Conservation (phyloP, 305 asterid genomes). For the Solanum hybrid region DNA sequence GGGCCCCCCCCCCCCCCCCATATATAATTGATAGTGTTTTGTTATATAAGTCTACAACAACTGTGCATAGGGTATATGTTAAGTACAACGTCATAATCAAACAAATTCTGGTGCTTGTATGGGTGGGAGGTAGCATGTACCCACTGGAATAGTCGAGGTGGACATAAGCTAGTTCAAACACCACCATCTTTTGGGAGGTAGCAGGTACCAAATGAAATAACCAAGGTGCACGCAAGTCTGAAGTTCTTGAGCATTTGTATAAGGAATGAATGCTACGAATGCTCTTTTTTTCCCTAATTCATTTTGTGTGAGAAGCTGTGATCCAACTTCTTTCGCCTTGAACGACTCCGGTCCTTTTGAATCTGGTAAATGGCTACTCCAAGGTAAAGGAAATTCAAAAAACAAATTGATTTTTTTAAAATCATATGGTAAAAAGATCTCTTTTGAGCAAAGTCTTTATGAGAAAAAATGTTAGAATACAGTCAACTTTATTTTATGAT, state of each 20-base stretch:
- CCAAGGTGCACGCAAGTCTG: neutral
- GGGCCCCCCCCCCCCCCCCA: no score
- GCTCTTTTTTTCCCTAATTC: no score
- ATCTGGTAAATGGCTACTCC: neutral
- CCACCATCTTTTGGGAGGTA: neutral
- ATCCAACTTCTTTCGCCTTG: no score
- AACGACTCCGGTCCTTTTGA: neutral
- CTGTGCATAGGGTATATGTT: slow-evolving; percentile 55
- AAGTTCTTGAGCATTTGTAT: neutral
- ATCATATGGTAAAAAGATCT: neutral
- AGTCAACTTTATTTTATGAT: neutral
- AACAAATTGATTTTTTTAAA: neutral
- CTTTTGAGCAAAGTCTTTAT: neutral
- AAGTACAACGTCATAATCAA: neutral
- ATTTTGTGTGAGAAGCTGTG: no score
- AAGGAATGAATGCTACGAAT: no score
- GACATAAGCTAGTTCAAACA: neutral
- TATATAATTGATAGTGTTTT: slow-evolving; percentile 46
- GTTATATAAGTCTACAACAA: slow-evolving; percentile 44
- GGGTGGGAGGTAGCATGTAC: neutral
- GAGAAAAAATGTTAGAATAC: neutral
- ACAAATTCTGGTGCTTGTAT: neutral
- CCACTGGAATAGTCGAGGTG: neutral
- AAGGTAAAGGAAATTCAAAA: neutral
- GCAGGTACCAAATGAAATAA: neutral